A percentile compares a stretch with the other conserved stretches of the same genome.
Evolutionary conservation across 2,329 filamentous ascomycete genomes (phyloP).

Genomic region (Monilinia vaccinii-corymbosi): DNA sequence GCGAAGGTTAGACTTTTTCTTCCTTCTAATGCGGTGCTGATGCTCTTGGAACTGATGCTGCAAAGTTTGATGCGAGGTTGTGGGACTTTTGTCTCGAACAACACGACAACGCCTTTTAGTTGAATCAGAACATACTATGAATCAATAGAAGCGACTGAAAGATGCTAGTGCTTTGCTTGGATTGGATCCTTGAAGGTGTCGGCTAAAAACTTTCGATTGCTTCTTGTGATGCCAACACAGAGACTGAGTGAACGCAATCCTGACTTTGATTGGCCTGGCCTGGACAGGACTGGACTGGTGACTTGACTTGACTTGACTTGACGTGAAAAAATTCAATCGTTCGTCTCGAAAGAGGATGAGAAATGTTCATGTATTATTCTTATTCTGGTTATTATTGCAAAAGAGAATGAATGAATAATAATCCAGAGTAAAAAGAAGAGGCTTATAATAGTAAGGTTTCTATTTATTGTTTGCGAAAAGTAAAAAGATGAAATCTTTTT

Average conservation of each 20-base stretch:
- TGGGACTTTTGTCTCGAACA: constrained; percentile 8
- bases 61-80: neutral
- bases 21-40: neutral
- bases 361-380: neutral
- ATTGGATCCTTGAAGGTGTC: constrained; percentile 3
- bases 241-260: neutral
- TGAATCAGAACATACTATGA: neutral
- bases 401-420: too few relatives aligned
- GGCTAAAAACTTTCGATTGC: constrained; percentile 12
- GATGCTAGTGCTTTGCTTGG: neutral
- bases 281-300: too few relatives aligned
- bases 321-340: too few relatives aligned
- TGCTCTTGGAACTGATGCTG: neutral
- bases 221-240: constrained; percentile 22
- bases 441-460: too few relatives aligned
- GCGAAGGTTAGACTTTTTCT: neutral
- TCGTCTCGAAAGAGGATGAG: neutral
- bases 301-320: too few relatives aligned
- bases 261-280: neutral
- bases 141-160: neutral
- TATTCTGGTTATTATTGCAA: too few relatives aligned
- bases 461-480: too few relatives aligned
- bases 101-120: constrained; percentile 3
- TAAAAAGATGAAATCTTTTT: too few relatives aligned
- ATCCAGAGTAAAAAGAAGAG: too few relatives aligned